Evolutionary conservation across 371 early-diverging fungal species (phyloP).

Genomic region (Coemansia sp.): DNA sequence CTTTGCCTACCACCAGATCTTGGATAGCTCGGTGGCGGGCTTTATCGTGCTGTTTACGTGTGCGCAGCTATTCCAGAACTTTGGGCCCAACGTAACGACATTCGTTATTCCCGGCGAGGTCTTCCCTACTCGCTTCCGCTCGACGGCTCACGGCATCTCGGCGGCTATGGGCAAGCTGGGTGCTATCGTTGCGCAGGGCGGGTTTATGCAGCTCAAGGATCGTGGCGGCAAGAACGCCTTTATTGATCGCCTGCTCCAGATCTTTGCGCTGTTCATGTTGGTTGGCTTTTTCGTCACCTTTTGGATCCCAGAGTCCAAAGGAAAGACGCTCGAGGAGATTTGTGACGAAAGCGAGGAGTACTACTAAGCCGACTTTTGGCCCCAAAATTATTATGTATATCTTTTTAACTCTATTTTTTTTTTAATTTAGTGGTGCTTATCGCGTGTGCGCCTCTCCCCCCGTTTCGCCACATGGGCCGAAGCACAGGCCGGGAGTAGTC

Average conservation of each 20-base stretch:
- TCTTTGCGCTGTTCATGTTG: slow-evolving; percentile 79
- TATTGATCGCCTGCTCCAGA: slow-evolving; percentile 66
- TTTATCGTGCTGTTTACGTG: slow-evolving; percentile 78
- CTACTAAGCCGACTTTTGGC: too few relatives aligned
- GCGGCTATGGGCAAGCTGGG: slow-evolving; percentile 86
- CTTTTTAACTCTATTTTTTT: too few relatives aligned
- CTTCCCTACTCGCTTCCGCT: slow-evolving; percentile 84
- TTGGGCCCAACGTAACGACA: slow-evolving; percentile 89
- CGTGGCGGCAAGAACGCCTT: slow-evolving; percentile 65
- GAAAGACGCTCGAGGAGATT: slow-evolving; percentile 68
- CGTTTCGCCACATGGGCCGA: too few relatives aligned
- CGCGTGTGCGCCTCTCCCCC: too few relatives aligned
- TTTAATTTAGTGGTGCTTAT: too few relatives aligned
- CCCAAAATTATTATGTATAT: too few relatives aligned
- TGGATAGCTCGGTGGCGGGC: slow-evolving; percentile 55
- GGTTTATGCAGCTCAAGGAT: slow-evolving; percentile 71
- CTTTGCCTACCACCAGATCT: slow-evolving; percentile 62
- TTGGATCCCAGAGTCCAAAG: slow-evolving; percentile 75
- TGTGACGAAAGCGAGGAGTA: slow-evolving; percentile 52
- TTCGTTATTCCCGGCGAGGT: slow-evolving; percentile 87
- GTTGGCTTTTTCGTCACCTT: slow-evolving; percentile 66
- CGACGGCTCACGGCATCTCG: slow-evolving; percentile 87
- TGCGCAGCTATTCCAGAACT: slow-evolving; percentile 88
- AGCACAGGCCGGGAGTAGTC: too few relatives aligned
- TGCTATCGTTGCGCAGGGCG: slow-evolving; percentile 79